Evolutionary conservation across 208 protist genomes (phyloP).

Genomic region (Leishmania braziliensis): DNA sequence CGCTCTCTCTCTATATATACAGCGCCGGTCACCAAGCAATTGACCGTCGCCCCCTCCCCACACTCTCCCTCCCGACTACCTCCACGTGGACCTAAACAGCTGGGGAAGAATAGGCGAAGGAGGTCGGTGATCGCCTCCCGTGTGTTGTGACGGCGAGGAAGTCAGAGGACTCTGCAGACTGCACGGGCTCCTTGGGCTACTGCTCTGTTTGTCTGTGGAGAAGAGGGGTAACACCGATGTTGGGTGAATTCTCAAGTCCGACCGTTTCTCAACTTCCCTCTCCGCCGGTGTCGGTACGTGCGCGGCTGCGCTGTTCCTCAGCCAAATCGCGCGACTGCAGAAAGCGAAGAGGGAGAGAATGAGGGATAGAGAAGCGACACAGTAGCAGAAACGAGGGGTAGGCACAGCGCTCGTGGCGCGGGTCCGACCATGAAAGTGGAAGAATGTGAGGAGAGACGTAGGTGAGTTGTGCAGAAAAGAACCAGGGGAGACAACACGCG

Average conservation of each 20-base stretch:
- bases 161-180: neutral
- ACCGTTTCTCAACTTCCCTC: neutral
- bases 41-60: neutral
- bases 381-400: neutral
- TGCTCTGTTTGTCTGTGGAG: neutral
- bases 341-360: neutral
- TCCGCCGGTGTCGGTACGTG: neutral
- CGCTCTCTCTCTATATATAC: no score
- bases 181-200: neutral
- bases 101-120: neutral
- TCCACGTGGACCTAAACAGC: neutral
- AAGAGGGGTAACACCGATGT: neutral
- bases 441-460: neutral
- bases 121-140: neutral
- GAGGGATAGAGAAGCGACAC: constrained; percentile 1
- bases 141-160: neutral
- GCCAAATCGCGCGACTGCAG: neutral
- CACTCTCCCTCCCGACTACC: neutral
- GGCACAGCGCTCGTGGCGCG: neutral
- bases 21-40: neutral
- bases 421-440: neutral
- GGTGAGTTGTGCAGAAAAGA: neutral
- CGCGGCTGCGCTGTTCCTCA: neutral
- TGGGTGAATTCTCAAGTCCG: neutral
- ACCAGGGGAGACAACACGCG: neutral